These are phyloP conservation scores for Phallus indusiatus DNA, from an alignment of 768 basidiomycete species.

Conservation along the genomic window DNA sequence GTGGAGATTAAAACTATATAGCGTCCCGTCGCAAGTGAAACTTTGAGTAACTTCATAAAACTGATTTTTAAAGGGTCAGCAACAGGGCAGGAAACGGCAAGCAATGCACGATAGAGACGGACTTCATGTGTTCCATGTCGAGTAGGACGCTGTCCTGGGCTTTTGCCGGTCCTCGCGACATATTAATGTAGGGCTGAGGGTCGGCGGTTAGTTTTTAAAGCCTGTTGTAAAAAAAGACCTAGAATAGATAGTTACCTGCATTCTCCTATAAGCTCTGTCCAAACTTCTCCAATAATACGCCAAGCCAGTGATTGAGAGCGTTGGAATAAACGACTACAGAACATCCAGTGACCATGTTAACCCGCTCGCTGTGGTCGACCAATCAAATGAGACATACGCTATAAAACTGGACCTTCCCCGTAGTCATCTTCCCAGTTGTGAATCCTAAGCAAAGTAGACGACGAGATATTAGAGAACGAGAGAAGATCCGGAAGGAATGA, in stretches of 20 bases:
- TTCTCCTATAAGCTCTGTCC: constrained; percentile 47
- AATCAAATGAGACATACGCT: neutral
- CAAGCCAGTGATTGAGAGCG: constrained; percentile 39
- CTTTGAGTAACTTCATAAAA: constrained; percentile 32
- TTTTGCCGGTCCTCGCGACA: constrained; percentile 41
- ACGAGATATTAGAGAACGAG: constrained; percentile 16
- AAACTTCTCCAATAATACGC: constrained; percentile 39
- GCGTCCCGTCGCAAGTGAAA: constrained; percentile 43
- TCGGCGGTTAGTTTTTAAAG: neutral
- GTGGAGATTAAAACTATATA: constrained; percentile 45
- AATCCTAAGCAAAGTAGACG: constrained; percentile 44
- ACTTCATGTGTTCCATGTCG: constrained; percentile 43
- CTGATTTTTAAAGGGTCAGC: constrained; percentile 23
- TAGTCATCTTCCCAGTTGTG: neutral
- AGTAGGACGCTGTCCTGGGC: constrained; percentile 55
- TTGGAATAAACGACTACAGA: constrained; percentile 50
- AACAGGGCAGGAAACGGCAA: neutral
- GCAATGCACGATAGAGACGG: constrained; percentile 1
- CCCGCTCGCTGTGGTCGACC: neutral
- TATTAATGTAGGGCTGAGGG: constrained; percentile 49
- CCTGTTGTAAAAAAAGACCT: neutral
- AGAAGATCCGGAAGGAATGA: neutral
- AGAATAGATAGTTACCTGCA: constrained; percentile 36
- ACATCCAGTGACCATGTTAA: neutral
- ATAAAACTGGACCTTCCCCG: neutral